Percentiles rank a stretch among this genome's conserved stretches.
Conservation (phyloP, 2,329 filamentous ascomycete species). For the Penicillium brasilianum region DNA sequence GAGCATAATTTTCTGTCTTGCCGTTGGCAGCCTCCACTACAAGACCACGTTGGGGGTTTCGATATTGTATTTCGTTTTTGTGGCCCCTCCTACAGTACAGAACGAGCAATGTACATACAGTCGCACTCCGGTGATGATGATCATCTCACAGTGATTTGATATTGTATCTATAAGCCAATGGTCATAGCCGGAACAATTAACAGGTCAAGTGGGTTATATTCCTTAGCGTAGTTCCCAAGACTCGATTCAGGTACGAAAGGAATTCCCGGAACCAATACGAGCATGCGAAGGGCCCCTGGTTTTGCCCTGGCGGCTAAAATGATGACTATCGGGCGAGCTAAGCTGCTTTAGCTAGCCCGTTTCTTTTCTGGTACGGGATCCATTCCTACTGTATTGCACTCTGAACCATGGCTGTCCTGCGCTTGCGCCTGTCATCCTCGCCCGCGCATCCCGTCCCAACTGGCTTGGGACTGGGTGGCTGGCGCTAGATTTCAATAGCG, state of each 20-base stretch:
- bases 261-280: background rate
- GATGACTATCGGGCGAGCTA: background rate
- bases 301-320: background rate
- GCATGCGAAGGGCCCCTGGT: background rate
- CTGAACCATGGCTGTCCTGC: background rate
- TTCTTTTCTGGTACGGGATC: background rate
- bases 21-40: background rate
- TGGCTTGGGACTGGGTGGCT: background rate
- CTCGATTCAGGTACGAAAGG: background rate
- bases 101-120: background rate
- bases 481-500: conserved; percentile 2
- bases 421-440: background rate
- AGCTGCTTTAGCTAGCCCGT: background rate
- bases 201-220: background rate
- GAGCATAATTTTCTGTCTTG: background rate
- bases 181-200: background rate
- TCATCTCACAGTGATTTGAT: background rate
- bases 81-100: background rate
- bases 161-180: background rate
- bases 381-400: background rate
- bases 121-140: background rate
- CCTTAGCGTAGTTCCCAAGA: background rate
- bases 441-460: background rate
- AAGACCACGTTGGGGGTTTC: background rate
- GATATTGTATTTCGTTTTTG: background rate